Percentiles rank a stretch among this genome's conserved stretches.
These are phyloP conservation scores for Xylaria sp. DNA, from an alignment of 2,329 filamentous ascomycete genomes.

Conservation along the genomic window DNA sequence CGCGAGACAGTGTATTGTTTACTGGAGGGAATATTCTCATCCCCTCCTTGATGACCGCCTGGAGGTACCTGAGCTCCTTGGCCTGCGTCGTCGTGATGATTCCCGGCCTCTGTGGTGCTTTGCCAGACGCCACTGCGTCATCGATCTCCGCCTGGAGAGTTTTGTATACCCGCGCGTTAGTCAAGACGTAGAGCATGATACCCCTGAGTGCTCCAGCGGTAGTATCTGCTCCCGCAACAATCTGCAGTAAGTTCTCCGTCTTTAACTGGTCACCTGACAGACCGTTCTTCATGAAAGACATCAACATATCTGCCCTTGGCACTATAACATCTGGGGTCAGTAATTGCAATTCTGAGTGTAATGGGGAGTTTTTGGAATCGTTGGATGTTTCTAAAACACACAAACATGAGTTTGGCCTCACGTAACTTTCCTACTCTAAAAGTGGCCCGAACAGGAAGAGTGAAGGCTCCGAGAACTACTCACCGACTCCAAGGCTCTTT, in stretches of 20 bases:
- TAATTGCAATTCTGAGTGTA: not conserved
- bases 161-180: constrained; percentile 55
- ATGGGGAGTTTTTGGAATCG: not conserved
- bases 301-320: constrained; percentile 46
- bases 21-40: constrained; percentile 51
- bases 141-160: constrained; percentile 55
- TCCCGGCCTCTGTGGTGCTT: constrained; percentile 50
- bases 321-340: not conserved
- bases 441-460: not conserved
- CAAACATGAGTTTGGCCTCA: not conserved
- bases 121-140: constrained; percentile 48
- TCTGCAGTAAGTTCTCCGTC: constrained; percentile 51
- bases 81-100: constrained; percentile 45
- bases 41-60: constrained; percentile 54
- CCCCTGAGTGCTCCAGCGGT: constrained; percentile 61
- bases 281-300: constrained; percentile 46
- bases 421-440: not conserved
- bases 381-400: not conserved
- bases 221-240: constrained; percentile 66
- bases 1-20: constrained; percentile 37
- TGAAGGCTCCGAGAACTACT: not conserved
- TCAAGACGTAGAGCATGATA: constrained; percentile 59
- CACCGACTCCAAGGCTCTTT: constrained; percentile 4
- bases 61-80: constrained; percentile 51
- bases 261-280: constrained; percentile 43